A percentile compares a stretch with the other conserved stretches of the same genome.
phyloP scores from a whole-genome alignment of 2,329 filamentous ascomycete genomes.

The Amesomyces nigricolor region DNA sequence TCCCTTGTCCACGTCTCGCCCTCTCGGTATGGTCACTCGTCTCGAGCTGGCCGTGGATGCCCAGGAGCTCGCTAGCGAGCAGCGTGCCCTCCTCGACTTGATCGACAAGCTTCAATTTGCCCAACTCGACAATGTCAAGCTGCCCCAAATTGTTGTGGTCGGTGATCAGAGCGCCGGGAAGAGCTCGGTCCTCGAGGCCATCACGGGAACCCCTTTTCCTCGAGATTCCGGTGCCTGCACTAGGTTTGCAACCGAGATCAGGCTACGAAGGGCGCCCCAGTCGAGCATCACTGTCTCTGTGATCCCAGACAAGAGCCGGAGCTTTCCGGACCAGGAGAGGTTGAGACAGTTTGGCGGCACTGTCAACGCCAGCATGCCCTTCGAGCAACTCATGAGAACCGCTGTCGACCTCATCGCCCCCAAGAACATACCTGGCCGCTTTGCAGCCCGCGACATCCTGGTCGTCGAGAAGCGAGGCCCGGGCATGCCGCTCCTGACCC shows the following conservation, averaged over 20 bases:
- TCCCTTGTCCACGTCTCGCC: neutral
- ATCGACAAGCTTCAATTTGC: constrained; percentile 39
- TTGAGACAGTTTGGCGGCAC: constrained; percentile 45
- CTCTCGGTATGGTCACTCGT: constrained; percentile 30
- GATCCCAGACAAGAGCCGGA: constrained; percentile 47
- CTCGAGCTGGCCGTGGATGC: constrained; percentile 46
- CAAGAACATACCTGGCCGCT: constrained; percentile 45
- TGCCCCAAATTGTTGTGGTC: constrained; percentile 54
- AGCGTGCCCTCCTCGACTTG: constrained; percentile 52
- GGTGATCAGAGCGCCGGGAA: constrained; percentile 61
- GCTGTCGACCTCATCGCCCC: constrained; percentile 47
- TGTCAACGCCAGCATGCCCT: constrained; percentile 40
- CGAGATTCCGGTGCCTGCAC: constrained; percentile 56
- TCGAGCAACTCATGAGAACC: constrained; percentile 46
- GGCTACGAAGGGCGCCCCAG: constrained; percentile 45
- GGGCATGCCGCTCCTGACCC: constrained; percentile 53
- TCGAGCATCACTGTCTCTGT: constrained; percentile 46
- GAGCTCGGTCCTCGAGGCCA: constrained; percentile 58
- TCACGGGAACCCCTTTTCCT: constrained; percentile 57
- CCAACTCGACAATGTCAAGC: constrained; percentile 32
- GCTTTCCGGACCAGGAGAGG: constrained; percentile 41
- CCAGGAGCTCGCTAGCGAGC: constrained; percentile 47
- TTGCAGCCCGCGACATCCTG: constrained; percentile 49
- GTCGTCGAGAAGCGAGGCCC: constrained; percentile 56
- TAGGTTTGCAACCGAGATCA: constrained; percentile 55